Conservation (phyloP, 306 rosid species). For the Lathyrus tuberosus region DNA sequence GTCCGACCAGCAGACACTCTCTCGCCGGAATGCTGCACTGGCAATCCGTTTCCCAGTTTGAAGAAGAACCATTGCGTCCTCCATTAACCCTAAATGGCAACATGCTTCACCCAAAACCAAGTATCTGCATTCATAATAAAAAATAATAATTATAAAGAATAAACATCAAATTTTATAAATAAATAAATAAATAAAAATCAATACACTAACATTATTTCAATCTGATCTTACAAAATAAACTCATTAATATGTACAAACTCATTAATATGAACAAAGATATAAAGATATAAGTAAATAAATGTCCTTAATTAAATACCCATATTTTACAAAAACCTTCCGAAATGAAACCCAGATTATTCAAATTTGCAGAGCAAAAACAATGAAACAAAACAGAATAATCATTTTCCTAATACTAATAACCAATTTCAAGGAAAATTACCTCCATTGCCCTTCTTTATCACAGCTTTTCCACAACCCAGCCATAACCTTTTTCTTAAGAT, state of each 20-base stretch:
- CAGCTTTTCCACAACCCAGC: conserved; percentile 79
- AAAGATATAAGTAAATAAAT: not conserved
- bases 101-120: conserved; percentile 91
- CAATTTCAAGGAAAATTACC: conserved; percentile 45
- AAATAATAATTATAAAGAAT: not conserved
- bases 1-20: conserved; percentile 84
- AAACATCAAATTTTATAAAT: not conserved
- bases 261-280: conserved; percentile 1
- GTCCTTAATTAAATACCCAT: conserved; percentile 36
- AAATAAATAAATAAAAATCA: too few relatives aligned
- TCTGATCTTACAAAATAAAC: not conserved
- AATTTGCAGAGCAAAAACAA: conserved; percentile 1
- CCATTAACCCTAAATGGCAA: conserved; percentile 90
- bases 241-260: conserved; percentile 23
- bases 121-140: conserved; percentile 56
- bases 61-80: conserved; percentile 95
- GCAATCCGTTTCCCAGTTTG: conserved; percentile 95
- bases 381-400: conserved; percentile 49
- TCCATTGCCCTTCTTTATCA: conserved; percentile 95
- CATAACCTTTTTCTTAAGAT: conserved; percentile 90
- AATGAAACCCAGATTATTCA: not conserved
- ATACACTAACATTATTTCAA: too few relatives aligned
- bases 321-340: not conserved
- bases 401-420: not conserved
- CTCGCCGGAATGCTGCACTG: conserved; percentile 85